phyloP scores from a whole-genome alignment of 176 grass and related monocot species.

The Paspalum vaginatum region DNA sequence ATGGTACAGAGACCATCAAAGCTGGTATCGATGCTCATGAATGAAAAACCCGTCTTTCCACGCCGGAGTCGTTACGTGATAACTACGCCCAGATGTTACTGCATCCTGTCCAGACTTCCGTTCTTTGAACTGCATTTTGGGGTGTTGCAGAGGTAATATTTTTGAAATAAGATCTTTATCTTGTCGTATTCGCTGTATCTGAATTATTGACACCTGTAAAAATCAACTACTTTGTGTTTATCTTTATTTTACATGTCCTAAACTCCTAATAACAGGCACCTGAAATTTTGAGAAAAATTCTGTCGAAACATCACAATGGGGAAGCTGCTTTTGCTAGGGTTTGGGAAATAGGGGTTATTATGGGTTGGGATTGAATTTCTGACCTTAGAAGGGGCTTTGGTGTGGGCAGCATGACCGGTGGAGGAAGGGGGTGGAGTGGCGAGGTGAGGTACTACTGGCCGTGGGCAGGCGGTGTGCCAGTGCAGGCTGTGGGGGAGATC shows the following conservation, averaged over 20 bases:
- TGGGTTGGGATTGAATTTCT: too few species aligned
- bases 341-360: too few species aligned
- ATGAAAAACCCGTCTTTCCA: slow-evolving; percentile 56
- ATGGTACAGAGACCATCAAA: slow-evolving; percentile 91
- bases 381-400: too few species aligned
- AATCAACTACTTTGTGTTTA: background rate
- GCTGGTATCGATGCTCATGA: slow-evolving; percentile 79
- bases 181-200: background rate
- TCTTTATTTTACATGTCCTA: background rate
- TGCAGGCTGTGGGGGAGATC: too few species aligned
- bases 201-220: background rate
- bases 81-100: slow-evolving; percentile 92
- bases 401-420: too few species aligned
- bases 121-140: slow-evolving; percentile 99
- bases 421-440: too few species aligned
- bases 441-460: too few species aligned
- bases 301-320: too few species aligned
- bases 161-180: slow-evolving; percentile 4
- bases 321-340: too few species aligned
- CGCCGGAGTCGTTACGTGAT: slow-evolving; percentile 80
- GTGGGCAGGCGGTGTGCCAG: too few species aligned
- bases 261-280: too few species aligned
- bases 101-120: slow-evolving; percentile 92
- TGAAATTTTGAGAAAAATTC: too few species aligned
- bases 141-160: slow-evolving; percentile 77